Percentiles rank a stretch among this genome's conserved stretches.
Evolutionary conservation across 208 protist species (phyloP).

Genomic region (Leishmania major): DNA sequence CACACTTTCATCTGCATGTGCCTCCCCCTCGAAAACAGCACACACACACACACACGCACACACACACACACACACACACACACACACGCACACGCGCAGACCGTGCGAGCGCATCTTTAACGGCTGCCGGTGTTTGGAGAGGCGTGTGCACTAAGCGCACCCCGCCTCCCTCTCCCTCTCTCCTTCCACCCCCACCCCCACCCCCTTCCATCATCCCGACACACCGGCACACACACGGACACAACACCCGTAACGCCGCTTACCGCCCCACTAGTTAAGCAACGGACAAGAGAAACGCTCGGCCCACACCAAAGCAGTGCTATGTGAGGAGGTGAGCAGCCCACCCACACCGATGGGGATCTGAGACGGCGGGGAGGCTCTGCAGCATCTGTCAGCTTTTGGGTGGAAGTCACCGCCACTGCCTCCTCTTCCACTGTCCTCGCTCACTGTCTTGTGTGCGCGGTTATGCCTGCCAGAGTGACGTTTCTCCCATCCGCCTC

Average conservation of each 20-base stretch:
- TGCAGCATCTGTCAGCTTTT: neutral
- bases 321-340: neutral
- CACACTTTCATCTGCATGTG: neutral
- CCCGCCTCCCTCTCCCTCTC: neutral
- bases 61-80: too few species aligned
- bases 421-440: neutral
- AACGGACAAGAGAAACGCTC: neutral
- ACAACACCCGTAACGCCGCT: neutral
- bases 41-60: neutral
- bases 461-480: neutral
- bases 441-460: conserved; percentile 3
- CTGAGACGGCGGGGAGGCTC: neutral
- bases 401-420: neutral
- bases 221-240: neutral
- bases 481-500: neutral
- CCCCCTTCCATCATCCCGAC: neutral
- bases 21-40: neutral
- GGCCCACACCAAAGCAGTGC: neutral
- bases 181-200: neutral
- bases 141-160: neutral
- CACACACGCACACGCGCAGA: neutral
- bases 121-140: neutral
- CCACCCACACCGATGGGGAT: neutral
- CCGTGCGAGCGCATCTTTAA: neutral
- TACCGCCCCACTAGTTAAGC: neutral